Conservation (phyloP, 1,284 basidiomycete genomes). For the Grifola frondosa region DNA sequence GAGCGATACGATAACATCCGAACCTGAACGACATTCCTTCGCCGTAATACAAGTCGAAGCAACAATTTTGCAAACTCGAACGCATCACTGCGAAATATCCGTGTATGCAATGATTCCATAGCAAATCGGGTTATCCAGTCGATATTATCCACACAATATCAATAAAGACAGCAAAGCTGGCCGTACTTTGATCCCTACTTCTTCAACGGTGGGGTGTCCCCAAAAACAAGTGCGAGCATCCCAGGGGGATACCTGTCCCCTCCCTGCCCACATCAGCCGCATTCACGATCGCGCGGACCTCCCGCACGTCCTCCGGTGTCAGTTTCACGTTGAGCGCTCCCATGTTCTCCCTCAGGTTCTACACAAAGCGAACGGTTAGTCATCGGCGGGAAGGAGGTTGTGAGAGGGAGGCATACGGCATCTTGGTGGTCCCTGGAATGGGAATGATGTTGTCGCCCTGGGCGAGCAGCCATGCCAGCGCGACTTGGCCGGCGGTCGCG, state of each 20-base stretch:
- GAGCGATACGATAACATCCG: no score
- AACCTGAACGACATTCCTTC: no score
- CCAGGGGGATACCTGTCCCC: slow-evolving; percentile 14
- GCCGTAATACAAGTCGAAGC: no score
- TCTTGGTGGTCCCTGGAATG: slow-evolving; percentile 35
- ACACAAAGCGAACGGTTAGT: background rate
- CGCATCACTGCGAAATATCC: no score
- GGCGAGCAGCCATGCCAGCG: slow-evolving; percentile 43
- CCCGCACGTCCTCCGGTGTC: slow-evolving; percentile 26
- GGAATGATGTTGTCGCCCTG: slow-evolving; percentile 38
- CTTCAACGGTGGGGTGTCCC: slow-evolving; percentile 14
- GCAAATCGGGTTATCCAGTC: no score
- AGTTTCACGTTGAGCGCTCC: slow-evolving; percentile 29
- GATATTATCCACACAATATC: no score
- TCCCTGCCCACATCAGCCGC: slow-evolving; percentile 17
- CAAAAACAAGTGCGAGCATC: slow-evolving; percentile 7
- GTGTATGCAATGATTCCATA: no score
- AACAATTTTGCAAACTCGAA: no score
- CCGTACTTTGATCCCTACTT: background rate
- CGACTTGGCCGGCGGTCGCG: slow-evolving; percentile 40
- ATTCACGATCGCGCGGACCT: slow-evolving; percentile 28
- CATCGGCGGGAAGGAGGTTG: background rate
- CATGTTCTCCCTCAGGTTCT: slow-evolving; percentile 37
- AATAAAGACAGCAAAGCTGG: no score
- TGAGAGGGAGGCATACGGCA: slow-evolving; percentile 11